Conservation (phyloP, 805 yeast species). For the Wickerhamiella alocasiicola region DNA sequence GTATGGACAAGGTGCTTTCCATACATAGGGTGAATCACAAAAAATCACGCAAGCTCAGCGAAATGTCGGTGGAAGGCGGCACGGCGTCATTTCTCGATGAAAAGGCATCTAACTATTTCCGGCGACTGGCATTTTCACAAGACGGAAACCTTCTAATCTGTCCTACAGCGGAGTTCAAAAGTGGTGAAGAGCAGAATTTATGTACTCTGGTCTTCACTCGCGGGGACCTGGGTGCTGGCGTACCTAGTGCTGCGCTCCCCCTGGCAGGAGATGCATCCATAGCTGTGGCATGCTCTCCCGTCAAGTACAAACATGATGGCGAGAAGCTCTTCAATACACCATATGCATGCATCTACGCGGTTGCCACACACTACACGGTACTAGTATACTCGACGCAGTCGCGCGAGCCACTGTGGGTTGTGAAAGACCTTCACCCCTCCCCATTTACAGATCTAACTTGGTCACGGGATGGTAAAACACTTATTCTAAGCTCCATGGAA, state of each 20-base stretch:
- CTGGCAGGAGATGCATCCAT: conserved; percentile 58
- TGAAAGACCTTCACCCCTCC: conserved; percentile 74
- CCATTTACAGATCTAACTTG: conserved; percentile 80
- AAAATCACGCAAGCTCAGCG: conserved; percentile 1
- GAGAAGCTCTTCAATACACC: conserved; percentile 1
- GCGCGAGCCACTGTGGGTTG: conserved; percentile 54
- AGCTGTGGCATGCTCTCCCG: conserved; percentile 36
- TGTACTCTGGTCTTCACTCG: conserved; percentile 75
- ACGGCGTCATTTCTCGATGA: conserved; percentile 46
- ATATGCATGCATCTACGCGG: conserved; percentile 77
- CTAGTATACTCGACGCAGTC: conserved; percentile 69
- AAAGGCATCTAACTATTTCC: conserved; percentile 77
- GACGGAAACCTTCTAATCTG: conserved; percentile 75
- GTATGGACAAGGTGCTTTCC: conserved; percentile 75
- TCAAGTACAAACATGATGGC: neutral
- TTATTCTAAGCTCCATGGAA: conserved; percentile 76
- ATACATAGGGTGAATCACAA: conserved; percentile 39
- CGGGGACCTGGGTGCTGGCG: conserved; percentile 41
- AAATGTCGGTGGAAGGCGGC: neutral
- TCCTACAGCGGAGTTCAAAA: conserved; percentile 57
- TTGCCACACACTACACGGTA: conserved; percentile 83
- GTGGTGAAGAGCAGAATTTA: conserved; percentile 12
- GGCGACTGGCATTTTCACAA: conserved; percentile 76
- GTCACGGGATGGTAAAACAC: conserved; percentile 59
- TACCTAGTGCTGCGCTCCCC: conserved; percentile 66